Conservation (phyloP, 1,284 basidiomycete genomes). For the Moesziomyces globuligerus region DNA sequence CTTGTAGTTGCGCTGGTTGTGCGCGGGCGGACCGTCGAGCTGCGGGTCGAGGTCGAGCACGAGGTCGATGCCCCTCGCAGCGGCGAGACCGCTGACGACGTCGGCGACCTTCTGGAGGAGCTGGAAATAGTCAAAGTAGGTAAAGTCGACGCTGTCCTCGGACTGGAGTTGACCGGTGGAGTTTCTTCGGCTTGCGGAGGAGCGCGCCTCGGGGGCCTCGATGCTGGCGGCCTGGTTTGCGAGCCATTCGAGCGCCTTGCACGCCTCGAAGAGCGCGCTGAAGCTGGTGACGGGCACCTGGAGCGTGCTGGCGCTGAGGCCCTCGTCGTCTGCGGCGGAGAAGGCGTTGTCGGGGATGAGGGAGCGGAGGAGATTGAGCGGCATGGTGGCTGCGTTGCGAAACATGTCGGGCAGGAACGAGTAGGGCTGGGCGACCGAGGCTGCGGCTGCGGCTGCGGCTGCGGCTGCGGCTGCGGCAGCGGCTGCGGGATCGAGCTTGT, state of each 20-base stretch:
- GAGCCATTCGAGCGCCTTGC: slow-evolving; percentile 53
- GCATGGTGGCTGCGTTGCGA: slow-evolving; percentile 35
- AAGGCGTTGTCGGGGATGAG: slow-evolving; percentile 50
- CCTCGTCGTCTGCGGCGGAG: slow-evolving; percentile 35
- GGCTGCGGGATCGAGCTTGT: slow-evolving; percentile 8
- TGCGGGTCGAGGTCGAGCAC: slow-evolving; percentile 36
- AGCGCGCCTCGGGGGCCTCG: slow-evolving; percentile 4
- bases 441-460: background rate
- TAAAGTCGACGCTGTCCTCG: slow-evolving; percentile 16
- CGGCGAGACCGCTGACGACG: slow-evolving; percentile 50
- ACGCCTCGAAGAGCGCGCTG: slow-evolving; percentile 52
- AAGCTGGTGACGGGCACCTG: slow-evolving; percentile 55
- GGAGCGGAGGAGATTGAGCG: slow-evolving; percentile 37
- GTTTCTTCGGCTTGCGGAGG: slow-evolving; percentile 6
- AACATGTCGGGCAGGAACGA: slow-evolving; percentile 32
- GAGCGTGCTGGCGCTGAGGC: slow-evolving; percentile 47
- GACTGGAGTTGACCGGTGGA: slow-evolving; percentile 10
- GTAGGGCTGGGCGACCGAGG: slow-evolving; percentile 3
- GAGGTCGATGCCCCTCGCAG: slow-evolving; percentile 48
- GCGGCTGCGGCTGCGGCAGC: background rate
- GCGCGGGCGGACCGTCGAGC: slow-evolving; percentile 13
- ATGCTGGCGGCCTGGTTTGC: slow-evolving; percentile 16
- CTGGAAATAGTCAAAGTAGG: slow-evolving; percentile 44
- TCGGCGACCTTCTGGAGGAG: slow-evolving; percentile 50
- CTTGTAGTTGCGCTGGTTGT: slow-evolving; percentile 27